Percentiles rank a stretch among this genome's conserved stretches.
phyloP scores from a whole-genome alignment of 2,329 filamentous ascomycete genomes.

The Coniochaeta pulveracea region DNA sequence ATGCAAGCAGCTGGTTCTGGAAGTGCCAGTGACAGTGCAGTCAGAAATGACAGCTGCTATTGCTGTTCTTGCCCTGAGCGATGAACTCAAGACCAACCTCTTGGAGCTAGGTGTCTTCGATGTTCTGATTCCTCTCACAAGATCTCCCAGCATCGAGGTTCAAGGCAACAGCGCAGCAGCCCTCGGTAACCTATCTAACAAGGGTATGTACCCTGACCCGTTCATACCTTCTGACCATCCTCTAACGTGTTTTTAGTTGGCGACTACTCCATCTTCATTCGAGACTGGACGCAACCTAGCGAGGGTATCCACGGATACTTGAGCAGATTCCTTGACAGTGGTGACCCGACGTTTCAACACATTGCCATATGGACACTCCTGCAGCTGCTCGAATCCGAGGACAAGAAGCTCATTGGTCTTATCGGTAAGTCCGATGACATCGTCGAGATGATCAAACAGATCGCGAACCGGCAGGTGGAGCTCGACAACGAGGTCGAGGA shows the following conservation, averaged over 20 bases:
- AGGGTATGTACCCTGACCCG: constrained; percentile 49
- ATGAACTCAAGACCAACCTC: constrained; percentile 87
- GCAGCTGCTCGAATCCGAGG: constrained; percentile 90
- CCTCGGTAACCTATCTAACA: constrained; percentile 89
- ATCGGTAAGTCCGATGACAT: constrained; percentile 88
- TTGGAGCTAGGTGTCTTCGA: constrained; percentile 91
- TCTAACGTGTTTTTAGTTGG: constrained; percentile 50
- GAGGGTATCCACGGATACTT: constrained; percentile 95
- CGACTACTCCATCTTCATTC: constrained; percentile 91
- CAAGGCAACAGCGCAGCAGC: constrained; percentile 97
- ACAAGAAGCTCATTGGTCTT: constrained; percentile 74
- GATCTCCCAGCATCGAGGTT: constrained; percentile 92
- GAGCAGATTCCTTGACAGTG: constrained; percentile 82
- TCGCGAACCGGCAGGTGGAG: constrained; percentile 81
- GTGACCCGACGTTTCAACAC: constrained; percentile 95
- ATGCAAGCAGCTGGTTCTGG: constrained; percentile 91
- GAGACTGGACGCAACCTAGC: constrained; percentile 85
- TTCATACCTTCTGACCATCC: no score
- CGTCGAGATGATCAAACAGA: constrained; percentile 81
- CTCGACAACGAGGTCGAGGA: constrained; percentile 79
- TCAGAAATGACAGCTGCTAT: constrained; percentile 99
- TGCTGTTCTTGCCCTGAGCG: constrained; percentile 86
- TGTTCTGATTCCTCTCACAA: constrained; percentile 87
- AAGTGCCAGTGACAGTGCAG: constrained; percentile 88
- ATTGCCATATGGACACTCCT: constrained; percentile 98